Base-by-base conservation (phyloP, 106 monocot species). In the Dendrobium officinale region DNA sequence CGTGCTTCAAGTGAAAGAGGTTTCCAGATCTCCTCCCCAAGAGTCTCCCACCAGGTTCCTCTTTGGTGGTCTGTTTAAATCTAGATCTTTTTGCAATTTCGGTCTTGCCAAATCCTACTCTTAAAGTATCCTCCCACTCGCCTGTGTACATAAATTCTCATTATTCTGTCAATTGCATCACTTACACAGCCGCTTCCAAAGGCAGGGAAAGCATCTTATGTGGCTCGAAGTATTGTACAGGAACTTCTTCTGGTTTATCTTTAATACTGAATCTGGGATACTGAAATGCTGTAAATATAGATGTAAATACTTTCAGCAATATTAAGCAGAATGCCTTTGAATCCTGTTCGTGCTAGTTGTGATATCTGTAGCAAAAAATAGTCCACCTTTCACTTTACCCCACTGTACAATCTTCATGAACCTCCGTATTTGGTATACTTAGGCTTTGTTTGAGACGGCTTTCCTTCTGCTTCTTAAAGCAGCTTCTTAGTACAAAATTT, bases 41-140 rank as follows among this genome's bases (percentile, higher is more conserved):
- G 92, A 85, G 56, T 88, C 92, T 37, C 88, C 90, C 13, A 77
- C 92, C 11, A 45, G 90, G 37, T 92, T 90, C 81, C 85, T 92
- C 68, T 90, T 92, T 37, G 85, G 90, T 22, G 84, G 90, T 68
- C 80, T 92, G 0, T 92, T 92, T 81, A 84, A 77, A 75, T 89
- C 92, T 2, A 87, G 76, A 64, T 88, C 89, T 48, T 87, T 88
- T 2, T 92, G 26, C 44, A 89, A 82, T 79, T 77, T 90, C 24
- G 79, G 89, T 9, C 64, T 82, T 61, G 77, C 74, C 41, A 74
- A 74, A 74, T 74, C 74, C n/a, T 43, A 74, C 43, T 74, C 74
- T 74, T 74, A 74, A 43, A 74, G 5, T 3, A 8, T 24, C 5
- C 24, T 24, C 22, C 20, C 1, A 2, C 59, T 47, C 59, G 6